Evolutionary conservation across 2,329 filamentous ascomycete species (phyloP).

Genomic region (Penicillium sp.): DNA sequence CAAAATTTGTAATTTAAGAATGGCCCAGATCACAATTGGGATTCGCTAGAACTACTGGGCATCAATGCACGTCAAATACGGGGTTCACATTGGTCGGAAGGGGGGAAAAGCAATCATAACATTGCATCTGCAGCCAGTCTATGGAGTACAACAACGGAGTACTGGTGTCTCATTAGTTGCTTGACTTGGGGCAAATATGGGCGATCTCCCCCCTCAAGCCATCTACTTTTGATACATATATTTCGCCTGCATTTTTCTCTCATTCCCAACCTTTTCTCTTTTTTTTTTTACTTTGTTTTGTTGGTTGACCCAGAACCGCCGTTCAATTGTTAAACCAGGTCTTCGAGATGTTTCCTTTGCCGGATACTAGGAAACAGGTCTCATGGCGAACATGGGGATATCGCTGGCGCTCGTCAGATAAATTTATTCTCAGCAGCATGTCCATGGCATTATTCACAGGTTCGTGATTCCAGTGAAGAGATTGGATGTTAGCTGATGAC

Average conservation of each 20-base stretch:
- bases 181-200: not conserved
- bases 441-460: constrained; percentile 22
- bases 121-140: not conserved
- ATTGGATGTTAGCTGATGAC: not conserved
- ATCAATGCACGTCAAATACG: not conserved
- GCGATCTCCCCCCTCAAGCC: not conserved
- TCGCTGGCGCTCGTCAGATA: constrained; percentile 22
- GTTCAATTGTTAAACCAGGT: not conserved
- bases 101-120: not conserved
- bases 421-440: constrained; percentile 20
- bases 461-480: not conserved
- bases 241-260: not conserved
- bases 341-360: not conserved
- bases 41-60: not conserved
- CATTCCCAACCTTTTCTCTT: not conserved
- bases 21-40: not conserved
- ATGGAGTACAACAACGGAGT: not conserved
- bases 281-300: not conserved
- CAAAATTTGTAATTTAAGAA: not conserved
- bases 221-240: not conserved
- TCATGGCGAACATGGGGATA: constrained; percentile 3
- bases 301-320: not conserved
- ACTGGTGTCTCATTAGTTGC: not conserved
- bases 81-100: not conserved
- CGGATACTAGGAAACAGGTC: not conserved